These are phyloP conservation scores for Kewa caespitosa DNA, from an alignment of 179 eudicot species.

Conservation along the genomic window DNA sequence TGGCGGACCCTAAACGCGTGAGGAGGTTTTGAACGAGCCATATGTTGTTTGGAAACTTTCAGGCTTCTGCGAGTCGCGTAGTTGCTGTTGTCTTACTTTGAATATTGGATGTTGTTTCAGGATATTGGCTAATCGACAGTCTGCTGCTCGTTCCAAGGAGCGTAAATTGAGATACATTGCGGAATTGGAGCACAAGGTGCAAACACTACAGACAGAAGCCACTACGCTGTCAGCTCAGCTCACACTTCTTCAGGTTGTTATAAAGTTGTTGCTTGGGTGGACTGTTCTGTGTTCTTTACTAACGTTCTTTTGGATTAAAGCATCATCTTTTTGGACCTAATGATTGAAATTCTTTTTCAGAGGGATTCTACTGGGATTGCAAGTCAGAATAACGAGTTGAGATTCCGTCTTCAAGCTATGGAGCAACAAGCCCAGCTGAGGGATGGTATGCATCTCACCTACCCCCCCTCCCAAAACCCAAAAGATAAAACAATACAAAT, in stretches of 20 bases:
- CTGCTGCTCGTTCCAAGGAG: slow-evolving; percentile 58
- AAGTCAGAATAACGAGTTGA: slow-evolving; percentile 49
- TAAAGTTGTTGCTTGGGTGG: neutral
- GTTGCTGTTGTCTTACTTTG: neutral
- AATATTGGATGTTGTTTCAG: slow-evolving; percentile 21
- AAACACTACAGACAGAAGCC: slow-evolving; percentile 41
- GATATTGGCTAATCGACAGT: slow-evolving; percentile 58
- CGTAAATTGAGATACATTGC: slow-evolving; percentile 42
- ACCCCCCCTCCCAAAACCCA: neutral
- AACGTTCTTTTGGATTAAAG: neutral
- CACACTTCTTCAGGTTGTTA: slow-evolving; percentile 38
- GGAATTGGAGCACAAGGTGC: slow-evolving; percentile 49
- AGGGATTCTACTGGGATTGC: slow-evolving; percentile 49
- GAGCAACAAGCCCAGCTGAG: slow-evolving; percentile 58
- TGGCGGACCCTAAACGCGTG: slow-evolving; percentile 44
- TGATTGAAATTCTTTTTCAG: slow-evolving; percentile 24
- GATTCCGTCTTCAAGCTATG: slow-evolving; percentile 56
- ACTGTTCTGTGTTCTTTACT: neutral
- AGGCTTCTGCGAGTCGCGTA: neutral
- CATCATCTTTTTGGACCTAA: neutral
- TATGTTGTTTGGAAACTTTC: neutral
- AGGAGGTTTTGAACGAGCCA: slow-evolving; percentile 30
- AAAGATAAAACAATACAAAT: too few species aligned
- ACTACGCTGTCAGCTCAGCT: slow-evolving; percentile 40
- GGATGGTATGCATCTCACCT: slow-evolving; percentile 46